Evolutionary conservation across 805 yeast species (phyloP).

Genomic region (Pichia manshurica): DNA sequence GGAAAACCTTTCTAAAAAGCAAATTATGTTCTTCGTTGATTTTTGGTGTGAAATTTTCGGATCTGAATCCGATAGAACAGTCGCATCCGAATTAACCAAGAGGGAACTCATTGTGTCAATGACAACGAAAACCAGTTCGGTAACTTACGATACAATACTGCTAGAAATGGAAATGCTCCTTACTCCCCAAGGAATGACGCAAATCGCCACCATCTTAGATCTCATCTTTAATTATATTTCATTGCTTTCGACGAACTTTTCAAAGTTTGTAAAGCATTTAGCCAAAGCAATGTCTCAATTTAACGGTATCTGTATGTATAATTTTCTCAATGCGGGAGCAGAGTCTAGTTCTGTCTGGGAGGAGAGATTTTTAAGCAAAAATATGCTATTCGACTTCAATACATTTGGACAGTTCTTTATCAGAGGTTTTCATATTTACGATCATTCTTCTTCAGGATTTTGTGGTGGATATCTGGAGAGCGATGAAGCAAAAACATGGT

Average conservation of each 20-base stretch:
- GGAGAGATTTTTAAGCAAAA: conserved; percentile 36
- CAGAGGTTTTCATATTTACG: conserved; percentile 35
- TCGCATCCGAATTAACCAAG: conserved; percentile 36
- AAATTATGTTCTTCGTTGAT: conserved; percentile 29
- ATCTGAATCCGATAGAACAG: conserved; percentile 50
- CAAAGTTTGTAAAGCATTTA: conserved; percentile 23
- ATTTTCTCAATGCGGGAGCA: conserved; percentile 38
- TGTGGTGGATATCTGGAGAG: conserved; percentile 31
- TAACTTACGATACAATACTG: conserved; percentile 17
- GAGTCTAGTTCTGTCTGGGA: conserved; percentile 42
- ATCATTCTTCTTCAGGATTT: conserved; percentile 15
- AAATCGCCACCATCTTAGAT: conserved; percentile 31
- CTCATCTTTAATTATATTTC: conserved; percentile 31
- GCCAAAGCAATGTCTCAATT: conserved; percentile 42
- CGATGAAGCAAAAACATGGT: conserved; percentile 33
- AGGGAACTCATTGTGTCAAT: conserved; percentile 34
- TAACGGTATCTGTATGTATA: conserved; percentile 41
- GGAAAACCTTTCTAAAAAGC: conserved; percentile 15
- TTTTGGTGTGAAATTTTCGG: conserved; percentile 59
- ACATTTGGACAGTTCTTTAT: conserved; percentile 36
- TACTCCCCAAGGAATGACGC: conserved; percentile 41
- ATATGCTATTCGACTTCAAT: conserved; percentile 34
- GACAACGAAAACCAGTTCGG: conserved; percentile 31
- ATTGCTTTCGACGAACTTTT: conserved; percentile 13
- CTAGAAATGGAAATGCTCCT: conserved; percentile 47